Percentiles rank a stretch among this genome's conserved stretches.
phyloP scores from a whole-genome alignment of 441 rosid species.

The Croton setiger region DNA sequence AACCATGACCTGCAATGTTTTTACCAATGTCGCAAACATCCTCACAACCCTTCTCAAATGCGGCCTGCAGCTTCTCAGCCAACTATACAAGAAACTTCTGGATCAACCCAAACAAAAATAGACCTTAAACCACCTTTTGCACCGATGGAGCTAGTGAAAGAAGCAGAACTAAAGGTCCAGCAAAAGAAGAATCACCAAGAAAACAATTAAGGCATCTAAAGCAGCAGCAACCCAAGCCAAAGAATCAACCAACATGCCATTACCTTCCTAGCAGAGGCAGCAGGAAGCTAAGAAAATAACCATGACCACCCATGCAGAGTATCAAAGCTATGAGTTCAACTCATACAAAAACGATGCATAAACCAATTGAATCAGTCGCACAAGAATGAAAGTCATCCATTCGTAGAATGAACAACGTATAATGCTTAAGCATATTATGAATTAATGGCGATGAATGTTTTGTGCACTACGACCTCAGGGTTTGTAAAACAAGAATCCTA shows the following conservation, averaged over 20 bases:
- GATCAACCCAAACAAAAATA: conserved; percentile 16
- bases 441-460: conserved; percentile 13
- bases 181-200: conserved; percentile 11
- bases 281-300: conserved; percentile 28
- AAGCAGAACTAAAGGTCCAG: conserved; percentile 14
- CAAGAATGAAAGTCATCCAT: too few relatives aligned
- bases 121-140: conserved; percentile 14
- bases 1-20: conserved; percentile 9
- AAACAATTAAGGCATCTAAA: too few relatives aligned
- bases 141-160: conserved; percentile 16
- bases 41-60: conserved; percentile 28
- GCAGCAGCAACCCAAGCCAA: conserved; percentile 26
- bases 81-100: not conserved
- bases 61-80: conserved; percentile 23
- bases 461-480: conserved; percentile 7
- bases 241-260: conserved; percentile 2
- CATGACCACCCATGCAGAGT: conserved; percentile 31
- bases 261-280: conserved; percentile 23
- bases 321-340: conserved; percentile 31
- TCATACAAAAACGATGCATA: conserved; percentile 29
- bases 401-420: not conserved
- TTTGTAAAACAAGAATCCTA: conserved; percentile 3
- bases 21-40: conserved; percentile 16
- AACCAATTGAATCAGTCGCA: conserved; percentile 10
- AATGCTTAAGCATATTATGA: conserved; percentile 1